A percentile compares a stretch with the other conserved stretches of the same genome.
These are phyloP conservation scores for Cudoniella acicularis DNA, from an alignment of 495 filamentous ascomycete species.

Conservation along the genomic window DNA sequence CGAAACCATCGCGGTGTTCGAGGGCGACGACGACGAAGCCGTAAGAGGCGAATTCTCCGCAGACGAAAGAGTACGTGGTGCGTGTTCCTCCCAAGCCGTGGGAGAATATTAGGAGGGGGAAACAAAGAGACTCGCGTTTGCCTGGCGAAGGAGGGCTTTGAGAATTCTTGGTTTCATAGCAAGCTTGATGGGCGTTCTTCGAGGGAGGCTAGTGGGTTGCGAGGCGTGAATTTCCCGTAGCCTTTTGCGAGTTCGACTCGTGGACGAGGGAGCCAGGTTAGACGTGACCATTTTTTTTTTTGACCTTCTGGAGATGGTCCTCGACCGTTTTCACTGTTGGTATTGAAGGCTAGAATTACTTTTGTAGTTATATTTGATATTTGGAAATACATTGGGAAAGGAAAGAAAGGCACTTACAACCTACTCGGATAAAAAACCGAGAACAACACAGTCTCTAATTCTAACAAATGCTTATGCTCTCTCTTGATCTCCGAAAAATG, in stretches of 20 bases:
- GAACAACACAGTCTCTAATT: conserved; percentile 59
- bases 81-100: conserved; percentile 71
- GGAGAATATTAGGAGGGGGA: conserved; percentile 74
- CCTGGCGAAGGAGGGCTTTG: conserved; percentile 24
- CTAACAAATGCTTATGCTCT: conserved; percentile 35
- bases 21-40: conserved; percentile 68
- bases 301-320: conserved; percentile 20
- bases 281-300: conserved; percentile 37
- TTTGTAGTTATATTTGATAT: not conserved
- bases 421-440: conserved; percentile 63
- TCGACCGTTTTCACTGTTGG: conserved; percentile 12
- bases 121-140: conserved; percentile 35
- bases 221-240: conserved; percentile 46
- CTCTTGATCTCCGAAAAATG: conserved; percentile 40
- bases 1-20: conserved; percentile 72
- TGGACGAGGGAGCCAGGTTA: conserved; percentile 52
- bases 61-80: conserved; percentile 68
- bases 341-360: not conserved
- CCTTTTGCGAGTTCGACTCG: conserved; percentile 44
- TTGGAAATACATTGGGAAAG: not conserved
- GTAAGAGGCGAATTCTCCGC: conserved; percentile 64
- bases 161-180: conserved; percentile 10
- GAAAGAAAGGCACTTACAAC: too few species aligned
- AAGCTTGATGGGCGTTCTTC: conserved; percentile 16
- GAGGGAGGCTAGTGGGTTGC: conserved; percentile 14